A percentile compares a stretch with the other conserved stretches of the same genome.
These are phyloP conservation scores for Termitomyces sp. DNA, from an alignment of 768 basidiomycete species.

Conservation along the genomic window DNA sequence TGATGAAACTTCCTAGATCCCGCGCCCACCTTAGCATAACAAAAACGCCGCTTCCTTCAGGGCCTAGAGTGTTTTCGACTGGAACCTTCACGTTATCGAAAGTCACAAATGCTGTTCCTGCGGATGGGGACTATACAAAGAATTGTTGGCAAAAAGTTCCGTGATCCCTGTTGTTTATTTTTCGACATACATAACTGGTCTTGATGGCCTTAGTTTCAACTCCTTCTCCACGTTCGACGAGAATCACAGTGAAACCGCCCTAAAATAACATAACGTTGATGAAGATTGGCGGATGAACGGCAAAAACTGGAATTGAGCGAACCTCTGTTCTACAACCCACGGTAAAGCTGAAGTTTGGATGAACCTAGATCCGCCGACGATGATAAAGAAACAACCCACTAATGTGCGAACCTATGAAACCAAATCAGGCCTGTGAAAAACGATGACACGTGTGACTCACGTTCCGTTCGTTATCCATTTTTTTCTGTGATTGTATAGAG, in stretches of 20 bases:
- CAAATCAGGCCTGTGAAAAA: not conserved
- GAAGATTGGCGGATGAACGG: not conserved
- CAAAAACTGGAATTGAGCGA: not conserved
- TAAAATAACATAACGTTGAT: conserved; percentile 9
- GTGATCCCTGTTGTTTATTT: not conserved
- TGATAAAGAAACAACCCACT: conserved; percentile 24
- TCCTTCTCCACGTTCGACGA: conserved; percentile 77
- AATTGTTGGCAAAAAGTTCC: not conserved
- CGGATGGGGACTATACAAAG: conserved; percentile 50
- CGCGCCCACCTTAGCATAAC: conserved; percentile 38
- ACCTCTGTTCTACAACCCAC: conserved; percentile 59
- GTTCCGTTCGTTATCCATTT: conserved; percentile 83
- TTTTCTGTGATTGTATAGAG: conserved; percentile 37
- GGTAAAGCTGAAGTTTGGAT: conserved; percentile 41
- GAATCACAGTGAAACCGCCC: conserved; percentile 77
- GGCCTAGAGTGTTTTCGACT: conserved; percentile 76
- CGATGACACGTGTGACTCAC: conserved; percentile 25
- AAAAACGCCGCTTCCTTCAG: conserved; percentile 63
- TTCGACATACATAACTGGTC: conserved; percentile 43
- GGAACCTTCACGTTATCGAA: conserved; percentile 84
- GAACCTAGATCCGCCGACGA: not conserved
- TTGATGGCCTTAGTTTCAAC: conserved; percentile 84
- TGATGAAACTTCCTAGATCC: not conserved
- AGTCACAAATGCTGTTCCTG: conserved; percentile 75
- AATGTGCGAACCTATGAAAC: conserved; percentile 31